Percentiles rank a stretch among this genome's conserved stretches.
Conservation (phyloP, 768 basidiomycete genomes). For the Trametes maxima region DNA sequence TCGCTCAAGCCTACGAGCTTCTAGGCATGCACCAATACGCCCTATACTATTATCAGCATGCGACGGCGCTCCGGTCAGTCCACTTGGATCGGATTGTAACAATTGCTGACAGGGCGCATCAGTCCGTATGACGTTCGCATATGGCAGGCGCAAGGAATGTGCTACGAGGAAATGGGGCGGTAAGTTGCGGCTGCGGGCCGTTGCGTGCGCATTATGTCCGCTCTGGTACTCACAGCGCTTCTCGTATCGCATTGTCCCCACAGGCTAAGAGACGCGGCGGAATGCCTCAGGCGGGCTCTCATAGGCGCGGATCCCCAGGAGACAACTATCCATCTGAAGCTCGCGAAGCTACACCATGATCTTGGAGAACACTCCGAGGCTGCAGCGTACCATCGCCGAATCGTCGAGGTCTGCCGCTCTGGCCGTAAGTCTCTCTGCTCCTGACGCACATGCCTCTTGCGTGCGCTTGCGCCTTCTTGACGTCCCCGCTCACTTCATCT, state of each 20-base stretch:
- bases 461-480: neutral
- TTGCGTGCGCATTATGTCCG: constrained; percentile 24
- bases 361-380: constrained; percentile 71
- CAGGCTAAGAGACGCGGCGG: constrained; percentile 86
- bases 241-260: neutral
- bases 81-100: neutral
- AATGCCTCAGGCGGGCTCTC: constrained; percentile 89
- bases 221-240: constrained; percentile 14
- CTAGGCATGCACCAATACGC: constrained; percentile 97
- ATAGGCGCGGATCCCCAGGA: constrained; percentile 79
- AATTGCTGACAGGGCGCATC: constrained; percentile 4
- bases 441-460: constrained; percentile 1
- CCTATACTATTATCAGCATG: constrained; percentile 94
- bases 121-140: constrained; percentile 96
- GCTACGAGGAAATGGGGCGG: constrained; percentile 92
- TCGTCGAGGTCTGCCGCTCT: constrained; percentile 71
- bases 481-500: neutral
- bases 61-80: constrained; percentile 82
- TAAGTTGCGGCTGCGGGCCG: constrained; percentile 36
- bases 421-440: constrained; percentile 39
- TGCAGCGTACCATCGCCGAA: constrained; percentile 77
- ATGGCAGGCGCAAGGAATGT: constrained; percentile 94
- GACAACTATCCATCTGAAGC: constrained; percentile 67
- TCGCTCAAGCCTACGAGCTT: constrained; percentile 97
- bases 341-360: constrained; percentile 71